Evolutionary conservation across 169 alveolate genomes (phyloP).

Genomic region (Eimeria praecox): DNA sequence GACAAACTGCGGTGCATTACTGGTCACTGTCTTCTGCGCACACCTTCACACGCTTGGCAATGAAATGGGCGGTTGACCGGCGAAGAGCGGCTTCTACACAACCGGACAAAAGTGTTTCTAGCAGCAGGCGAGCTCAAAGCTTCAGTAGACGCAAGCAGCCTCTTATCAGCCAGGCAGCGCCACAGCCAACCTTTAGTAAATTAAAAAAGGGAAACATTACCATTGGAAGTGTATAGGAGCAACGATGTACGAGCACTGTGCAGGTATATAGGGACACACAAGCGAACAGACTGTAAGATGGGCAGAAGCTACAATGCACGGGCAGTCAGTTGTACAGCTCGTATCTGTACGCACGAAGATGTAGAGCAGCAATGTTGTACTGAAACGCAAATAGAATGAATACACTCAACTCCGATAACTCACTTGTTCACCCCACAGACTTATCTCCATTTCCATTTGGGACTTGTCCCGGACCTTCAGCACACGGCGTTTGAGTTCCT

Average conservation of each 20-base stretch:
- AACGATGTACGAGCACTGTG: neutral
- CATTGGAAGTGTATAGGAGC: neutral
- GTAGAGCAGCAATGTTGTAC: neutral
- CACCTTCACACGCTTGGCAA: neutral
- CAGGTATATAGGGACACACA: neutral
- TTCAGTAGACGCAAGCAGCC: neutral
- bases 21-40: neutral
- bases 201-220: neutral
- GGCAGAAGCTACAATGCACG: neutral
- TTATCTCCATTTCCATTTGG: slow-evolving; percentile 76
- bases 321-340: neutral
- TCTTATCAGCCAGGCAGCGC: neutral
- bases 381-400: neutral
- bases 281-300: neutral
- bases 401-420: neutral
- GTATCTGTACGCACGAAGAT: neutral
- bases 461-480: slow-evolving; percentile 69
- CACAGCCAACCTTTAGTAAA: neutral
- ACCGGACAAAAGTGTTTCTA: neutral
- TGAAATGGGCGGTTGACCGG: neutral
- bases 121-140: neutral
- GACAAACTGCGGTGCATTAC: neutral
- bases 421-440: slow-evolving; percentile 78
- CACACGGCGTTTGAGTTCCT: slow-evolving; percentile 62
- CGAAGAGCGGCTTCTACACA: neutral